Evolutionary conservation across 805 yeast species (phyloP).

Genomic region (Teunomyces barrocoloradensis): DNA sequence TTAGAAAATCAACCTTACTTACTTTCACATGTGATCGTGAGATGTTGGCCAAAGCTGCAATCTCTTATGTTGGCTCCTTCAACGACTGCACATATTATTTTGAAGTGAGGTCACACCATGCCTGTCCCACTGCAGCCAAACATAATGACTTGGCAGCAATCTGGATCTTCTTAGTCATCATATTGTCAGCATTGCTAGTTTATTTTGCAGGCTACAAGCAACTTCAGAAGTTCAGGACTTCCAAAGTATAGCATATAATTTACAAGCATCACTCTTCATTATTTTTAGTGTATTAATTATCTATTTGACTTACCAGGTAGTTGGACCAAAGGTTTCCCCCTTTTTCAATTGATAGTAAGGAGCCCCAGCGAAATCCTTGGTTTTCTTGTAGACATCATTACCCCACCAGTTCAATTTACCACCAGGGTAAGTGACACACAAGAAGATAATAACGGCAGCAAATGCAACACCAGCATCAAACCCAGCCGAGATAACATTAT

Average conservation of each 20-base stretch:
- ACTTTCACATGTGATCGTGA: slow-evolving; percentile 81
- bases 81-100: slow-evolving; percentile 81
- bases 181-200: slow-evolving; percentile 36
- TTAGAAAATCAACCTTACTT: slow-evolving; percentile 61
- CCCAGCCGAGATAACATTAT: slow-evolving; percentile 13
- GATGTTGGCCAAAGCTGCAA: slow-evolving; percentile 58
- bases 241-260: background rate
- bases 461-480: slow-evolving; percentile 25
- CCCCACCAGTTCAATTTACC: slow-evolving; percentile 17
- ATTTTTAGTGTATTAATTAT: background rate
- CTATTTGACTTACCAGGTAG: slow-evolving; percentile 9
- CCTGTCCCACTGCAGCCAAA: slow-evolving; percentile 77
- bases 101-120: slow-evolving; percentile 81
- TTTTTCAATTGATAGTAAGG: slow-evolving; percentile 10
- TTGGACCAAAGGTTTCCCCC: slow-evolving; percentile 15
- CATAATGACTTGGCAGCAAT: slow-evolving; percentile 62
- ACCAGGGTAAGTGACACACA: slow-evolving; percentile 22
- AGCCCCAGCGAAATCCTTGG: slow-evolving; percentile 11
- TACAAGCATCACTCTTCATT: background rate
- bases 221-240: slow-evolving; percentile 2
- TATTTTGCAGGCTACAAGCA: slow-evolving; percentile 36
- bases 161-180: slow-evolving; percentile 60
- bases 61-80: slow-evolving; percentile 66
- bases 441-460: slow-evolving; percentile 38
- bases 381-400: slow-evolving; percentile 13